Conservation (phyloP, 805 yeast genomes). For the Saccharomycopsis babjevae region DNA sequence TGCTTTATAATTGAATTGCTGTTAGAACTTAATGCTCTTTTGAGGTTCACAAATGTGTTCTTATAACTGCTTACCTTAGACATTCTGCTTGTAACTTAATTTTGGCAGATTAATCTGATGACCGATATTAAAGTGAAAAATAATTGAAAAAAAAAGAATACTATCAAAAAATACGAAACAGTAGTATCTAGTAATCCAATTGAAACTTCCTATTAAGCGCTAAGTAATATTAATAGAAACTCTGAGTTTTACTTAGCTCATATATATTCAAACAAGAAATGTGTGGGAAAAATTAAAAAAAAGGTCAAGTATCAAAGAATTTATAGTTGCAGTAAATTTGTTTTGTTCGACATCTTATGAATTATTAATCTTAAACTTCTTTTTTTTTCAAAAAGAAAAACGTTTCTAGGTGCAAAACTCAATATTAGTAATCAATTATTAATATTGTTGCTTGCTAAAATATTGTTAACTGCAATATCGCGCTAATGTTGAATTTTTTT, state of each 20-base stretch:
- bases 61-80: neutral
- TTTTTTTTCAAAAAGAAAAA: neutral
- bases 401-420: neutral
- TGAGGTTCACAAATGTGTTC: neutral
- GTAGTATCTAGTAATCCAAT: no score
- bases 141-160: no score
- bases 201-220: no score
- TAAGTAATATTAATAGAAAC: no score
- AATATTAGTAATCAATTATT: neutral
- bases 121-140: no score
- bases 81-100: neutral
- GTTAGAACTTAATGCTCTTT: neutral
- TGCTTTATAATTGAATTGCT: neutral
- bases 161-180: no score
- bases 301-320: no score
- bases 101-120: neutral
- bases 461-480: neutral
- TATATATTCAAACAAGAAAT: no score
- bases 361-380: neutral
- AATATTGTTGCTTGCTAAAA: neutral
- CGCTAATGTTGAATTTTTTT: neutral
- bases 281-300: no score
- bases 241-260: no score
- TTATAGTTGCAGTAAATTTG: no score
- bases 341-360: no score